Evolutionary conservation across 2,329 filamentous ascomycete genomes (phyloP).

Genomic region (Penicillium sp.): DNA sequence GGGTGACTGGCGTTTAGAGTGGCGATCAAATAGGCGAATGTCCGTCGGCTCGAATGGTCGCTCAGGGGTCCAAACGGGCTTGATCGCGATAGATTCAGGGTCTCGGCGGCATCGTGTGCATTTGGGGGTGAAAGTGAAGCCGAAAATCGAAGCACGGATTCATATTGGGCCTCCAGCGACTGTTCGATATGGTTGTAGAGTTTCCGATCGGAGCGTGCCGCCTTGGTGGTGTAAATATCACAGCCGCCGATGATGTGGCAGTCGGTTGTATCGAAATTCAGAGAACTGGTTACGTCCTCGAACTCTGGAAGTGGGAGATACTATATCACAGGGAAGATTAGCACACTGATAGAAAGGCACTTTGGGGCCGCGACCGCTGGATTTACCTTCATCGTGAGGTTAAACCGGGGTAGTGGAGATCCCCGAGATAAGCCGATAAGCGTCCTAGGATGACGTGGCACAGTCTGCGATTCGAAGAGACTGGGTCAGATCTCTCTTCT

Average conservation of each 20-base stretch:
- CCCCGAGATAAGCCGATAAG: constrained; percentile 8
- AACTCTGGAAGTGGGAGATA: constrained; percentile 86
- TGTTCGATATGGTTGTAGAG: constrained; percentile 91
- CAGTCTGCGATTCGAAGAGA: background rate
- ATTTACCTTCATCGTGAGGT: constrained; percentile 10
- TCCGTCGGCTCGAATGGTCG: constrained; percentile 77
- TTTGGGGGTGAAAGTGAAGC: constrained; percentile 79
- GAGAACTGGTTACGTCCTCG: constrained; percentile 78
- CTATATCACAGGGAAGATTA: constrained; percentile 41
- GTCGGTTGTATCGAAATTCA: constrained; percentile 92
- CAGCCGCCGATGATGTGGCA: constrained; percentile 86
- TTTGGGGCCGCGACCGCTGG: background rate
- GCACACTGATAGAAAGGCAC: constrained; percentile 3
- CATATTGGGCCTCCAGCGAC: constrained; percentile 82
- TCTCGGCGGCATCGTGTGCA: constrained; percentile 56
- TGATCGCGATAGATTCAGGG: constrained; percentile 68
- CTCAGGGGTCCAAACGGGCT: constrained; percentile 88
- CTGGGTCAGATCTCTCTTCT: background rate
- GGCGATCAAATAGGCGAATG: constrained; percentile 91
- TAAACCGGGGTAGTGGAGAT: constrained; percentile 2
- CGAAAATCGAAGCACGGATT: constrained; percentile 74
- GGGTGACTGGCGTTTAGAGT: constrained; percentile 92
- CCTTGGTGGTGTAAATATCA: constrained; percentile 95
- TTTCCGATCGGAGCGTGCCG: constrained; percentile 90
- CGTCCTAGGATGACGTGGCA: background rate